phyloP scores from a whole-genome alignment of 495 filamentous ascomycete species.

The Annulohypoxylon maeteangense region DNA sequence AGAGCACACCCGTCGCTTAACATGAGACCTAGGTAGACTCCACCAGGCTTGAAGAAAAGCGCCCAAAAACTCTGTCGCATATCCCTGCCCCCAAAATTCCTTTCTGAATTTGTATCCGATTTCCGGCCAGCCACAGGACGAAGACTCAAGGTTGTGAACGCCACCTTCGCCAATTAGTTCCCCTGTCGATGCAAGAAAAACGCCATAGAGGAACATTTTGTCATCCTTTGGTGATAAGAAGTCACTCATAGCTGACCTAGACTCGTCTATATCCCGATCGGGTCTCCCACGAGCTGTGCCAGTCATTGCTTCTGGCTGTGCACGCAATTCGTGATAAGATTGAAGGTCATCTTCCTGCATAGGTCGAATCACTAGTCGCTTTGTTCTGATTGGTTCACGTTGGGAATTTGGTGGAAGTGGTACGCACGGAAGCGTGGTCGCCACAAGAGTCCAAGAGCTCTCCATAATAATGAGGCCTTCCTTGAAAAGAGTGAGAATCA shows the following conservation, averaged over 20 bases:
- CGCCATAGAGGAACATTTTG: slow-evolving; percentile 53
- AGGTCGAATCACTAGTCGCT: slow-evolving; percentile 56
- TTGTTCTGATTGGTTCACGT: slow-evolving; percentile 48
- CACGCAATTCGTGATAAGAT: slow-evolving; percentile 52
- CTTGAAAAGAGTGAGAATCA: background rate
- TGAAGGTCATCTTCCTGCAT: slow-evolving; percentile 47
- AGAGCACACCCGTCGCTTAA: background rate
- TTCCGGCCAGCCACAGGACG: slow-evolving; percentile 56
- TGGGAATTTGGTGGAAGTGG: slow-evolving; percentile 29
- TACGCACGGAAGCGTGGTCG: slow-evolving; percentile 19
- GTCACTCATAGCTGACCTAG: slow-evolving; percentile 43
- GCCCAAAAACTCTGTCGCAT: slow-evolving; percentile 58
- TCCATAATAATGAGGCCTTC: slow-evolving; percentile 11
- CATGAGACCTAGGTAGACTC: slow-evolving; percentile 46
- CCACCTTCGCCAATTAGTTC: slow-evolving; percentile 57
- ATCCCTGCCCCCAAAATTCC: slow-evolving; percentile 58
- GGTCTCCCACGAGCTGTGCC: slow-evolving; percentile 50
- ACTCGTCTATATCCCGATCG: slow-evolving; percentile 51
- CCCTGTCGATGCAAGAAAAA: slow-evolving; percentile 50
- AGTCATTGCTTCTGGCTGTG: slow-evolving; percentile 59
- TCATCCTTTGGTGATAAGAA: slow-evolving; percentile 44
- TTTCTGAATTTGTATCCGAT: slow-evolving; percentile 59
- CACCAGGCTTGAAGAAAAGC: slow-evolving; percentile 54
- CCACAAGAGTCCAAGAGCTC: slow-evolving; percentile 9
- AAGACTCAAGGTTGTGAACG: slow-evolving; percentile 37